These are phyloP conservation scores for Lyophyllum semitale DNA, from an alignment of 768 basidiomycete genomes.

Conservation along the genomic window DNA sequence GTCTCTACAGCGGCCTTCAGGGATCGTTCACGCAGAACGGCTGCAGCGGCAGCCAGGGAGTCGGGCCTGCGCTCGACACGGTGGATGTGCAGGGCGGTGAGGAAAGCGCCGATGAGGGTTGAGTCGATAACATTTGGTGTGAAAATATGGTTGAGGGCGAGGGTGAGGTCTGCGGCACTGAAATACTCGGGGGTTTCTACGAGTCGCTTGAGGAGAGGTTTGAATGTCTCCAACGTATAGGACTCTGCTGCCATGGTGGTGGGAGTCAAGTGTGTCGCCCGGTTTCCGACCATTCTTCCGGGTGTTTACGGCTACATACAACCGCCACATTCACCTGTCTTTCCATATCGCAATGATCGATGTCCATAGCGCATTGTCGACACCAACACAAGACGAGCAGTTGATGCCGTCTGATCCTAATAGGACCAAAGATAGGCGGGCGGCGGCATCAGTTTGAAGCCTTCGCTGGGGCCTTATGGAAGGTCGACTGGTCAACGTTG, in stretches of 20 bases:
- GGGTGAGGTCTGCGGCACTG: conserved; percentile 69
- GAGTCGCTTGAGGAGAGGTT: conserved; percentile 72
- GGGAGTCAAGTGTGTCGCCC: too few species aligned
- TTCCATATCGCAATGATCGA: too few species aligned
- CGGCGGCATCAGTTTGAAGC: too few species aligned
- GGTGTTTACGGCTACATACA: background rate
- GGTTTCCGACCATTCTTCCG: too few species aligned
- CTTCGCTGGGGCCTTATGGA: too few species aligned
- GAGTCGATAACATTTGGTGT: conserved; percentile 63
- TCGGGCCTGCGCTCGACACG: conserved; percentile 77
- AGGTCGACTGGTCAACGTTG: too few species aligned
- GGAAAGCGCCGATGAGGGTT: conserved; percentile 84
- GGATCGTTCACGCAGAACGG: conserved; percentile 69
- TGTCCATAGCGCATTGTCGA: too few species aligned
- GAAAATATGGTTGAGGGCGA: conserved; percentile 75
- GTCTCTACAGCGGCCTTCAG: conserved; percentile 62
- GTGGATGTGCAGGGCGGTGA: conserved; percentile 82
- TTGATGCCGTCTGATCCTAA: too few species aligned
- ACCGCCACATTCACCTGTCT: too few species aligned
- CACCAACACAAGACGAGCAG: too few species aligned
- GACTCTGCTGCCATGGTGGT: conserved; percentile 10
- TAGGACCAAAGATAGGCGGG: too few species aligned
- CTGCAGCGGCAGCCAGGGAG: conserved; percentile 77
- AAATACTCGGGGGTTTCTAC: conserved; percentile 83
- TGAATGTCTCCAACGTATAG: conserved; percentile 58